These are phyloP conservation scores for Fonsecaea nubica DNA, from an alignment of 2,329 filamentous ascomycete genomes.

Conservation along the genomic window DNA sequence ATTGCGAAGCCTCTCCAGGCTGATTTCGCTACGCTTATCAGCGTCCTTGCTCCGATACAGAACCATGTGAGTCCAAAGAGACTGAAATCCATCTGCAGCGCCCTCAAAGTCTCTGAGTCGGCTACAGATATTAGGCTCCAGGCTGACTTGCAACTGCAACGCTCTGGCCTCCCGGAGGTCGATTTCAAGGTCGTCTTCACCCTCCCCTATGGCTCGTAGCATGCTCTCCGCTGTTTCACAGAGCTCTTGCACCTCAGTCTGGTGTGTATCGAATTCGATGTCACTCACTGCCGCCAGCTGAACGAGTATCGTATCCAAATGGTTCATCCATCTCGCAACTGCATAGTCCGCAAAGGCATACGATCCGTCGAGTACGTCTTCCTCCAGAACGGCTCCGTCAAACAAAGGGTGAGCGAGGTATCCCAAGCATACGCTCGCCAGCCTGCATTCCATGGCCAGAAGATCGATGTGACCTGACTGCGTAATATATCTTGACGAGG, in stretches of 20 bases:
- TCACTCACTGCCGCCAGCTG: not conserved
- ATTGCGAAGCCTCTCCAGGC: not conserved
- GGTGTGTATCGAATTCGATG: not conserved
- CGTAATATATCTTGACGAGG: constrained; percentile 9
- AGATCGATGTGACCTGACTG: constrained; percentile 40
- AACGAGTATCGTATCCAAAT: constrained; percentile 40
- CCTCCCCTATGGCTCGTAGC: not conserved
- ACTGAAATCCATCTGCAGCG: not conserved
- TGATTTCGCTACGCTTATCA: not conserved
- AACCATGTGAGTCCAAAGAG: not conserved
- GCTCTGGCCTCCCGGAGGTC: not conserved
- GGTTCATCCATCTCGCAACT: constrained; percentile 45
- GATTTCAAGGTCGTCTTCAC: not conserved
- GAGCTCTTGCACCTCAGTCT: not conserved
- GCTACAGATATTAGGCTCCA: not conserved
- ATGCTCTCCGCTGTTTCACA: not conserved
- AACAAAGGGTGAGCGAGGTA: constrained; percentile 49
- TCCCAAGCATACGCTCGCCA: constrained; percentile 45
- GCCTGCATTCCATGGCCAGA: constrained; percentile 40
- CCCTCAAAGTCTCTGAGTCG: not conserved
- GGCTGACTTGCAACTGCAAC: not conserved
- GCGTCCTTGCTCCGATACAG: not conserved
- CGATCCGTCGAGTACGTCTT: constrained; percentile 40
- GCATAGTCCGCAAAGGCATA: constrained; percentile 53
- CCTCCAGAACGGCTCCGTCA: constrained; percentile 18